Base-by-base conservation (phyloP, 2,329 filamentous ascomycete species). In the Fusarium graminum region DNA sequence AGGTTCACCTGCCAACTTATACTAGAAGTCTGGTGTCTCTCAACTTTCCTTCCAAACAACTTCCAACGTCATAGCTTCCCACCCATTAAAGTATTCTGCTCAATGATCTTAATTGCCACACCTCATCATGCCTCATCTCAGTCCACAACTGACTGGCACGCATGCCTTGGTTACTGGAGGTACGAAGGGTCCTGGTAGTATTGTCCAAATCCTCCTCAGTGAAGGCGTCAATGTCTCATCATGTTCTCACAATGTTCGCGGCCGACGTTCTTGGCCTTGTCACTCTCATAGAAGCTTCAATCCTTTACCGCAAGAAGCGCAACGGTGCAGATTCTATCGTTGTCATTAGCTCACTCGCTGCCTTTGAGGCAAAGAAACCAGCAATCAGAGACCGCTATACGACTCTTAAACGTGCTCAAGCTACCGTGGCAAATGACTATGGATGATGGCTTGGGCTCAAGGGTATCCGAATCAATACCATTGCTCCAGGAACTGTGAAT, bases 151-250 rank as follows among this genome's bases (percentile, higher is more conserved):
- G 34, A 57, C 44, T 46, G 28, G 56, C 29, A 12, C 26, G 1
- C 19, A 40, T 13, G 40, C 17, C 19, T 8, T 22, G 12, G 22
- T 38, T 4, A 30, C 30, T 2, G 26, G 72, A 9, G 72, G 72
- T 1, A 63, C 59, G 7, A 74, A 74, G 26, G 72, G 72, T 4
- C 69, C 74, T n/a, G 72, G 72, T 1, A 69, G 43, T 3, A 68
- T 71, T 2, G 69, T 67, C 0, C 58, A 74, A 30, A 30, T 34
- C 2, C 67, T 74, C 11, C 60, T 74, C 14, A 12, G 19, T 40
- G n/a, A 72, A 73, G 29, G 72, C 7, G 72, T 69, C 13, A 73
- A 74, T 19, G 72, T 74, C 5, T 74, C 72, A 3, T 74, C 72
- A 6, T 72, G 72, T 7, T 59, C 71, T 9, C 68, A 71, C 6